phyloP scores from a whole-genome alignment of 306 rosid genomes.

The Ormosia emarginata region DNA sequence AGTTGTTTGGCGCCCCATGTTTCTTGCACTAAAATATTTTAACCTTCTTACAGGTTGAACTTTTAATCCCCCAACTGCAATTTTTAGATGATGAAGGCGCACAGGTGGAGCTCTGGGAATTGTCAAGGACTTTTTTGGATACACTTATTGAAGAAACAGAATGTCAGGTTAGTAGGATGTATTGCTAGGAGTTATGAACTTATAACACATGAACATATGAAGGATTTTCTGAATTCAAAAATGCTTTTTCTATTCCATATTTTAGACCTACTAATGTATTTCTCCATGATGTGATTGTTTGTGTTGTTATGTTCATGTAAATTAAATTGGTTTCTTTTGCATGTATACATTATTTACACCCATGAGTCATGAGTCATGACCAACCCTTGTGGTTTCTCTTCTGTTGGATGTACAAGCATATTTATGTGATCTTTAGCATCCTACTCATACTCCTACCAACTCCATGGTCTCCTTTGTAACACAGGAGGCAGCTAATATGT shows the following conservation, averaged over 20 bases:
- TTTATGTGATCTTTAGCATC: not conserved
- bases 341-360: not conserved
- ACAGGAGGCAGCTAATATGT: not conserved
- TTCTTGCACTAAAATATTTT: not conserved
- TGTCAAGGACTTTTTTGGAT: slow-evolving; percentile 78
- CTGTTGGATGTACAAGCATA: not conserved
- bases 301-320: slow-evolving; percentile 10
- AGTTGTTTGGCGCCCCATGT: not conserved
- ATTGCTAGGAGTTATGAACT: slow-evolving; percentile 11
- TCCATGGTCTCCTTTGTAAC: not conserved
- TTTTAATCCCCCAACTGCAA: slow-evolving; percentile 90
- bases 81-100: slow-evolving; percentile 98
- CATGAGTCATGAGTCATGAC: not conserved
- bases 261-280: slow-evolving; percentile 7
- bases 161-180: slow-evolving; percentile 53
- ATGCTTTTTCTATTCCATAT: not conserved
- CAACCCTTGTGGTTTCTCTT: not conserved
- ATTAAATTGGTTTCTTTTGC: slow-evolving; percentile 1
- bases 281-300: slow-evolving; percentile 5
- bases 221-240: slow-evolving; percentile 4
- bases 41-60: slow-evolving; percentile 73
- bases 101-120: slow-evolving; percentile 92
- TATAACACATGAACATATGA: slow-evolving; percentile 1
- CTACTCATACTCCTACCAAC: not conserved
- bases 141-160: slow-evolving; percentile 65